These are phyloP conservation scores for Metschnikowia matae DNA, from an alignment of 805 yeast species.

Conservation along the genomic window DNA sequence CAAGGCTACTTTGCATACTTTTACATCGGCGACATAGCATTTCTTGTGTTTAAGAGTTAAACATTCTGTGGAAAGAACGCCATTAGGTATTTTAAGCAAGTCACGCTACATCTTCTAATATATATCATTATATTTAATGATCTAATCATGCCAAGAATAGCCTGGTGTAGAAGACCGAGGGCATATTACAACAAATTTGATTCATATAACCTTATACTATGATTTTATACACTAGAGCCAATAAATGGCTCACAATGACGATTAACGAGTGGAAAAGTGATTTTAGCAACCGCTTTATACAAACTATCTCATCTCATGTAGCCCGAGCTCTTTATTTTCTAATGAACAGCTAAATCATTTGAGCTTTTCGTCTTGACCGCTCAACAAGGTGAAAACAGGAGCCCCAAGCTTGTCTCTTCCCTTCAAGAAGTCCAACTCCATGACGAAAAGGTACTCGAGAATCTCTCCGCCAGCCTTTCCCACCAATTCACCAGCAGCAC, in stretches of 20 bases:
- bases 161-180: not conserved
- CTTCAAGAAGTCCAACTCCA: slow-evolving; percentile 92
- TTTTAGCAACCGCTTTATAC: not conserved
- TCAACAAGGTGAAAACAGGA: slow-evolving; percentile 84
- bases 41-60: slow-evolving; percentile 60
- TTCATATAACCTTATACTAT: not conserved
- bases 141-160: not conserved
- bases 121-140: not conserved
- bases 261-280: not conserved
- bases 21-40: slow-evolving; percentile 65
- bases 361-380: slow-evolving; percentile 66
- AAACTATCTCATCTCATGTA: not conserved
- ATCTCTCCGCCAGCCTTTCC: slow-evolving; percentile 62
- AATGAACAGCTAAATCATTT: not conserved
- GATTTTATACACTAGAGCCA: not conserved
- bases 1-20: slow-evolving; percentile 68
- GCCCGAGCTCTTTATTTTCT: not conserved
- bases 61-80: not conserved
- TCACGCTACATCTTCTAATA: not conserved
- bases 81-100: not conserved
- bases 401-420: slow-evolving; percentile 86
- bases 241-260: not conserved
- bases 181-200: not conserved
- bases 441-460: slow-evolving; percentile 77
- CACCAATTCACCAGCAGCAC: slow-evolving; percentile 87